Conservation (phyloP, 345 rosid genomes). For the Carallia brachiata region DNA sequence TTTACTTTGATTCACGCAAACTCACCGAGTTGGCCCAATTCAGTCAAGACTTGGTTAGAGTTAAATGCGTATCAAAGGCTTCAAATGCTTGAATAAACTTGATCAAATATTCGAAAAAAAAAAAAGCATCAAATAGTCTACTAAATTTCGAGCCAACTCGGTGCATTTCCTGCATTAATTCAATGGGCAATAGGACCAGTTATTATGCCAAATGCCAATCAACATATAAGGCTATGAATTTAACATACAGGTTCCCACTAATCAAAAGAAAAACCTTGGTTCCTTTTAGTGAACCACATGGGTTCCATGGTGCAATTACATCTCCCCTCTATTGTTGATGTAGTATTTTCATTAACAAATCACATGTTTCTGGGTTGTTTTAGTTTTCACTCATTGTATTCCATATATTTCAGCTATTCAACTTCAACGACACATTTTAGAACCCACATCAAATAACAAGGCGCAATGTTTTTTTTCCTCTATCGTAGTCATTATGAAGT, state of each 20-base stretch:
- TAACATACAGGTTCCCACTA: background rate
- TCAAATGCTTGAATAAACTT: conserved; percentile 54
- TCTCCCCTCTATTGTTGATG: no score
- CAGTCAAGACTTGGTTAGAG: conserved; percentile 44
- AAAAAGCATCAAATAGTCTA: conserved; percentile 48
- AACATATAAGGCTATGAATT: conserved; percentile 1
- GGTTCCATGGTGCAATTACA: background rate
- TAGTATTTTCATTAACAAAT: no score
- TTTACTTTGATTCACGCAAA: conserved; percentile 7
- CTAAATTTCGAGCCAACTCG: conserved; percentile 62
- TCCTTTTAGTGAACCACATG: background rate
- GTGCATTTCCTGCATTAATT: conserved; percentile 54
- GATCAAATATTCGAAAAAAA: conserved; percentile 38
- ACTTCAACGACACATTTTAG: no score
- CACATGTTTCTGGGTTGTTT: no score
- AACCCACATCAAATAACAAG: background rate
- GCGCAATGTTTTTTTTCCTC: background rate
- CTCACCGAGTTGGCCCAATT: conserved; percentile 58
- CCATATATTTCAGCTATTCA: no score
- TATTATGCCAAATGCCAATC: conserved; percentile 21
- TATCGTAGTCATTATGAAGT: background rate
- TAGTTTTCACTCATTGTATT: no score
- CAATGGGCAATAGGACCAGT: conserved; percentile 29
- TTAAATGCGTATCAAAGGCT: conserved; percentile 53
- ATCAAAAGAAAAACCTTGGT: background rate